Base-by-base conservation (phyloP, 352 stramenopile genomes). In the Phytophthora agathidicida region DNA sequence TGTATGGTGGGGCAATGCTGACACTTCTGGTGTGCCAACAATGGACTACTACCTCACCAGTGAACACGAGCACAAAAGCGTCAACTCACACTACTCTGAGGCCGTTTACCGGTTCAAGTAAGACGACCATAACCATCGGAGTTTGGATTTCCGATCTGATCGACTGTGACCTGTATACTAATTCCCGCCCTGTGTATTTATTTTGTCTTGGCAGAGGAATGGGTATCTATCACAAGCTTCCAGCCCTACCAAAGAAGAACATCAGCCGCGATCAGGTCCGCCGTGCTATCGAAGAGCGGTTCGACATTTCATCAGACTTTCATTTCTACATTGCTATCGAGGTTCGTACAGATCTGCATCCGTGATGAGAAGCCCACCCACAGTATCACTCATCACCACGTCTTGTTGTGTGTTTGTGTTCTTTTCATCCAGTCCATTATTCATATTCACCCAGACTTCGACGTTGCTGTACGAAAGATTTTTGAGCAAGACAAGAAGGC, bases 391-490 rank as follows among this genome's bases (percentile, higher is more conserved):
- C n/a, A n/a, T n/a, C n/a, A n/a, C 14, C 13, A 13, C 19, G 7
- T 22, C 20, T 37, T 13, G 24, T 16, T 58, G 38, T 7, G 9
- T 42, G 11, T 45, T n/a, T 13, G 16, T 33, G 30, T 28, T 32
- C 26, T 45, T 51, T 35, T 33, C 8, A n/a, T 17, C 7, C 56
- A 93, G 84, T 85, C 79, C 1, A 79, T 94, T 36, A 67, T 88
- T n/a, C 66, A 88, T 39, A 72, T 91, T 22, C 84, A 94, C 26
- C 77, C 82, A 0, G 82, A 94, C 55, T 92, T 92, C 53, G 82
- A 91, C 33, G 41, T 53, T 13, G 77, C 69, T 3, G 33, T 94
- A 16, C 41, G 41, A 4, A 72, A 63, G 14, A 76, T 94, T 26
- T 54, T 92, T 0, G 8, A 67, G 0, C 39, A 58, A 17, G 84